Conservation (phyloP, 1,284 basidiomycete species). For the Puccinia polysora region DNA sequence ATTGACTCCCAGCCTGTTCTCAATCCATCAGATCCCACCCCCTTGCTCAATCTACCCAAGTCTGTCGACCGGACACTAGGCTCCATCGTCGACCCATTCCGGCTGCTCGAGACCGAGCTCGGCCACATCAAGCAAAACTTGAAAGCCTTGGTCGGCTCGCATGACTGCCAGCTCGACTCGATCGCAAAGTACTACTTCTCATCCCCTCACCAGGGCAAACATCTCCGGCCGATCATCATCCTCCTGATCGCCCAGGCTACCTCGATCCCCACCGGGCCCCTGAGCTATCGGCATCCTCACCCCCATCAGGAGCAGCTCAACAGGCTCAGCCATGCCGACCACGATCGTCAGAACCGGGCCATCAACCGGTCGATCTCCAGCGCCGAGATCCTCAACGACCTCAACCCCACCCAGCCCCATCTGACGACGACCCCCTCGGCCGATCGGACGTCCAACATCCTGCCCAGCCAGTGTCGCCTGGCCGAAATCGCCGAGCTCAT, state of each 20-base stretch:
- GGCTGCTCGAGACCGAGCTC: slow-evolving; percentile 69
- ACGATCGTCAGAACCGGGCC: too few species aligned
- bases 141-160: slow-evolving; percentile 74
- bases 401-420: neutral
- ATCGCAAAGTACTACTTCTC: slow-evolving; percentile 92
- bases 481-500: slow-evolving; percentile 99
- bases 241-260: slow-evolving; percentile 87
- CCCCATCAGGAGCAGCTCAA: too few species aligned
- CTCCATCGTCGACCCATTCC: slow-evolving; percentile 60
- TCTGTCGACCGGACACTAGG: neutral
- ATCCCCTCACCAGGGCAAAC: slow-evolving; percentile 65
- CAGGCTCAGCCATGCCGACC: neutral
- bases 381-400: slow-evolving; percentile 16
- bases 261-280: slow-evolving; percentile 65
- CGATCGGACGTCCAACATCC: slow-evolving; percentile 49
- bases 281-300: too few species aligned
- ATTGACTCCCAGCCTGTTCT: too few species aligned
- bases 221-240: slow-evolving; percentile 83
- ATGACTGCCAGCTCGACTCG: slow-evolving; percentile 77
- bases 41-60: too few species aligned
- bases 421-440: neutral
- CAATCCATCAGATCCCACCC: too few species aligned
- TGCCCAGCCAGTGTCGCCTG: slow-evolving; percentile 84
- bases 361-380: slow-evolving; percentile 32
- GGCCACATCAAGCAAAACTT: slow-evolving; percentile 69